Evolutionary conservation across 306 rosid genomes (phyloP).

Genomic region (Cucumis cinereus): DNA sequence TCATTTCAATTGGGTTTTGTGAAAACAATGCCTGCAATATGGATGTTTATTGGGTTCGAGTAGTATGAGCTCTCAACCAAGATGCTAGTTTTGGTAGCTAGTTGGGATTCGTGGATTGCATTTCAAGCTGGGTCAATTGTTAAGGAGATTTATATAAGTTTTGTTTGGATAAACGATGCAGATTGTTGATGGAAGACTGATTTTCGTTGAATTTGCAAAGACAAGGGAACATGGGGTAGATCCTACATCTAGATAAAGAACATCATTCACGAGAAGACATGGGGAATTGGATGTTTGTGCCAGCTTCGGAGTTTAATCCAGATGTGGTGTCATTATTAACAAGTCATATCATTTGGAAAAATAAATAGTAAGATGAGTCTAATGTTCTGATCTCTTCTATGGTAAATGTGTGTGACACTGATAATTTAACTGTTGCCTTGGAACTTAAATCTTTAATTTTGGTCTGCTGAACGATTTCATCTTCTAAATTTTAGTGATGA

Average conservation of each 20-base stretch:
- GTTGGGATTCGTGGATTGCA: neutral
- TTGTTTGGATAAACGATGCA: slow-evolving; percentile 17
- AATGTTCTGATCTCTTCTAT: neutral
- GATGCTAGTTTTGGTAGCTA: neutral
- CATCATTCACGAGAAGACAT: neutral
- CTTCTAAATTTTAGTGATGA: no score
- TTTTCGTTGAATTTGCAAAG: slow-evolving; percentile 59
- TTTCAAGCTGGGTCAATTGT: neutral
- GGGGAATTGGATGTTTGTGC: neutral
- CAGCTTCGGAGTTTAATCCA: neutral
- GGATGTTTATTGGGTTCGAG: neutral
- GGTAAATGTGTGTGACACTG: no score
- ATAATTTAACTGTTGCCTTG: no score
- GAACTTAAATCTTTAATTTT: no score
- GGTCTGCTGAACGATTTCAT: no score
- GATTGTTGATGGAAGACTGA: slow-evolving; percentile 58
- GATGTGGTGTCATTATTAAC: neutral
- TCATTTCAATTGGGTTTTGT: neutral
- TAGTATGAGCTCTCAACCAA: neutral
- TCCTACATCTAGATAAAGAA: slow-evolving; percentile 7
- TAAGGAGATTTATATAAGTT: neutral
- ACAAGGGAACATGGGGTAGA: neutral
- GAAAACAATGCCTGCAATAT: neutral
- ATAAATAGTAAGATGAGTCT: neutral
- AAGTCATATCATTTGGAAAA: neutral